Evolutionary conservation across 2,329 filamentous ascomycete genomes (phyloP).

Genomic region (Pseudocercospora crystallina): DNA sequence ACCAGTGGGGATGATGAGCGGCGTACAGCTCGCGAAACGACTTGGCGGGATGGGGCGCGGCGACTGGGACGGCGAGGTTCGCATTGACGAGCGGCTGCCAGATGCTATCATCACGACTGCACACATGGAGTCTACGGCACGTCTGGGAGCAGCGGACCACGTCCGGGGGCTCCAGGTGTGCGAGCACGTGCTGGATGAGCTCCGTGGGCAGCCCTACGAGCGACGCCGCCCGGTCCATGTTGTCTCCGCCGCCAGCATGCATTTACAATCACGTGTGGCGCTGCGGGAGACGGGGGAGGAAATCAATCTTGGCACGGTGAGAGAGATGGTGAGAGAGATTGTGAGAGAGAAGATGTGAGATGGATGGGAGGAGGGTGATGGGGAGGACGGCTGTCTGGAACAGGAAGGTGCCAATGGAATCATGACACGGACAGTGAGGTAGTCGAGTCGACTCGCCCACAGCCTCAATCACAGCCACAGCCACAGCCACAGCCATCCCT

Average conservation of each 20-base stretch:
- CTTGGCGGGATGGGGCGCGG: conserved; percentile 56
- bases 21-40: conserved; percentile 72
- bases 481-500: too few species aligned
- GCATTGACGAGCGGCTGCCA: conserved; percentile 72
- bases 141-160: conserved; percentile 61
- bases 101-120: conserved; percentile 64
- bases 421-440: too few species aligned
- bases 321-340: conserved; percentile 72
- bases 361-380: conserved; percentile 68
- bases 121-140: conserved; percentile 59
- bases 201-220: conserved; percentile 68
- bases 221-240: background rate
- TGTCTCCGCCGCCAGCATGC: background rate
- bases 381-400: background rate
- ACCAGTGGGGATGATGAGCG: conserved; percentile 79
- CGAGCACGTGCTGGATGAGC: conserved; percentile 70
- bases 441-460: too few species aligned
- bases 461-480: too few species aligned
- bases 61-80: conserved; percentile 62
- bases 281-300: background rate
- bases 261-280: too few species aligned
- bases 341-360: conserved; percentile 72
- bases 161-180: conserved; percentile 63
- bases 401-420: background rate
- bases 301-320: conserved; percentile 71